Percentiles rank a stretch among this genome's conserved stretches.
Evolutionary conservation across 306 rosid species (phyloP).

Genomic region (Pyrus pyrifolia): DNA sequence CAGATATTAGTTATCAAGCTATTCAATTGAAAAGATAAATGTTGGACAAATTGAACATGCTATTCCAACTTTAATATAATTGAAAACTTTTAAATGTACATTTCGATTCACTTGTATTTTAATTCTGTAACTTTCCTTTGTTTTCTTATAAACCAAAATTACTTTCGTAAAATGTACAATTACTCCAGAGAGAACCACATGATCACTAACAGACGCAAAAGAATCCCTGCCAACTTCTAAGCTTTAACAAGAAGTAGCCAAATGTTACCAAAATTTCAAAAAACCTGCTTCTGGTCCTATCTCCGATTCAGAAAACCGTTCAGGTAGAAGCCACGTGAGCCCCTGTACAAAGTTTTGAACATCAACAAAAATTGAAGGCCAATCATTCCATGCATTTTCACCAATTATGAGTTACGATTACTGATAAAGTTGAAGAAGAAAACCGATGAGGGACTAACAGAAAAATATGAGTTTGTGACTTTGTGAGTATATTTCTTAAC

Average conservation of each 20-base stretch:
- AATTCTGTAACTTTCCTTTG: neutral
- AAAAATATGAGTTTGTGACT: neutral
- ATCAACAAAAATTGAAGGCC: neutral
- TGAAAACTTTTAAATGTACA: neutral
- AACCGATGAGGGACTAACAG: neutral
- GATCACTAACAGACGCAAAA: neutral
- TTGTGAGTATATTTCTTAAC: neutral
- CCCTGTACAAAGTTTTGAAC: slow-evolving; percentile 56
- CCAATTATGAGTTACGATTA: neutral
- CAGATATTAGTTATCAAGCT: neutral
- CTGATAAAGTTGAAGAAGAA: neutral
- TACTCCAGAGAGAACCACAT: neutral
- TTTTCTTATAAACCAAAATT: neutral
- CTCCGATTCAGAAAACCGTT: slow-evolving; percentile 90
- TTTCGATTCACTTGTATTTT: neutral
- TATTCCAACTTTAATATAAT: neutral
- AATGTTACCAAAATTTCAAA: slow-evolving; percentile 84
- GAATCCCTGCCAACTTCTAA: slow-evolving; percentile 14
- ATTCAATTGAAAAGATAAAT: neutral
- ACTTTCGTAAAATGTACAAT: neutral
- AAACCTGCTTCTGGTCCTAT: slow-evolving; percentile 99
- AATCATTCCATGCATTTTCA: neutral
- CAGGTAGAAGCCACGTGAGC: slow-evolving; percentile 94
- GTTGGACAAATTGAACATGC: neutral
- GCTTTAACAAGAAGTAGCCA: slow-evolving; percentile 45